phyloP scores from a whole-genome alignment of 495 filamentous ascomycete genomes.

The Daldinia childiae region DNA sequence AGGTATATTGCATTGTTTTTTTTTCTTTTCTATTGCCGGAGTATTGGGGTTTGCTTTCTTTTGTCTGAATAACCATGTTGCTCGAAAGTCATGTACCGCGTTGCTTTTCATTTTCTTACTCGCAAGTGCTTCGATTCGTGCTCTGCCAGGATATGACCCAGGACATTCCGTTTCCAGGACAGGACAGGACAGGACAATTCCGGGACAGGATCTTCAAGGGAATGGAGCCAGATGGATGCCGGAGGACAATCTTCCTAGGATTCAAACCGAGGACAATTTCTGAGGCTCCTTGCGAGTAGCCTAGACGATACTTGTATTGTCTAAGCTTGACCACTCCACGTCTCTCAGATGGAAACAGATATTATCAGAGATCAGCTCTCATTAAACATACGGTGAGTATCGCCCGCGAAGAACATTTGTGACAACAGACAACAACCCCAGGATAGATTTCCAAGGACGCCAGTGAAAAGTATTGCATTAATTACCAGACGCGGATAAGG shows the following conservation, averaged over 20 bases:
- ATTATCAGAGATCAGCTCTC: slow-evolving; percentile 31
- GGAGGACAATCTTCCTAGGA: slow-evolving; percentile 18
- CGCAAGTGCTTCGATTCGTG: slow-evolving; percentile 43
- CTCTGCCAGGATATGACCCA: slow-evolving; percentile 28
- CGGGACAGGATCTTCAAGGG: slow-evolving; percentile 33
- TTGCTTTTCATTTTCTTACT: slow-evolving; percentile 21
- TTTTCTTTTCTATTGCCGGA: slow-evolving; percentile 44
- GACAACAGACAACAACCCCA: slow-evolving; percentile 38
- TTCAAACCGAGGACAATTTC: slow-evolving; percentile 24
- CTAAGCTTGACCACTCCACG: slow-evolving; percentile 34
- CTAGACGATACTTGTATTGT: not conserved
- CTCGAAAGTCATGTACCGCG: slow-evolving; percentile 33
- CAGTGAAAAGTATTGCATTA: slow-evolving; percentile 34
- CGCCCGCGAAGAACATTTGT: slow-evolving; percentile 35
- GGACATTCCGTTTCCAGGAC: slow-evolving; percentile 32
- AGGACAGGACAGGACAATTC: slow-evolving; percentile 33
- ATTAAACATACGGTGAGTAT: slow-evolving; percentile 35
- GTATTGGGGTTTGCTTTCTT: slow-evolving; percentile 38
- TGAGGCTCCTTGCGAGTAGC: slow-evolving; percentile 31
- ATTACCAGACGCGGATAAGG: slow-evolving; percentile 16
- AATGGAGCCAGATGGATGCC: slow-evolving; percentile 41
- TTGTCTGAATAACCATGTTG: slow-evolving; percentile 27
- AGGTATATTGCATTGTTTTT: slow-evolving; percentile 59
- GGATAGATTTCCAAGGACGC: slow-evolving; percentile 25
- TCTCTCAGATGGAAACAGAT: slow-evolving; percentile 42